These are phyloP conservation scores for Cyberlindnera nakhonratchasimensis DNA, from an alignment of 805 yeast species.

Conservation along the genomic window DNA sequence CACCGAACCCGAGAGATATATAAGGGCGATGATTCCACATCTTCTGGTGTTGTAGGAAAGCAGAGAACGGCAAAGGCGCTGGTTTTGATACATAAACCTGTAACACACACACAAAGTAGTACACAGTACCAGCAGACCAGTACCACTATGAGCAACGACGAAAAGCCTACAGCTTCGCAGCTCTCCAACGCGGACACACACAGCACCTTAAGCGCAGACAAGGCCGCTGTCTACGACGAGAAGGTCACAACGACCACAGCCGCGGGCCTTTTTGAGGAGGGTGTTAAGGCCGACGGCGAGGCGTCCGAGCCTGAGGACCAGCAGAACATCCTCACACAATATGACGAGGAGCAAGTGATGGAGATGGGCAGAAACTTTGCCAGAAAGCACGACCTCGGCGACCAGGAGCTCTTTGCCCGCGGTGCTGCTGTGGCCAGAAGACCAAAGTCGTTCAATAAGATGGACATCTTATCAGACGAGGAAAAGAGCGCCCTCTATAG, in stretches of 20 bases:
- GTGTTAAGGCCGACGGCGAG: not conserved
- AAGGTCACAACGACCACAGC: conserved; percentile 1
- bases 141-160: not conserved
- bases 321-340: conserved; percentile 50
- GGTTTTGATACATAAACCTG: too few relatives aligned
- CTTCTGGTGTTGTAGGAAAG: too few relatives aligned
- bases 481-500: conserved; percentile 49
- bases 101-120: too few relatives aligned
- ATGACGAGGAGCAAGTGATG: conserved; percentile 60
- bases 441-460: conserved; percentile 54
- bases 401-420: conserved; percentile 52
- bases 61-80: too few relatives aligned
- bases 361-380: conserved; percentile 71
- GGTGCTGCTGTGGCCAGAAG: conserved; percentile 68
- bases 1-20: too few relatives aligned
- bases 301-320: not conserved
- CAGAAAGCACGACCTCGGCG: conserved; percentile 42
- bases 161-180: conserved; percentile 1
- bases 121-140: too few relatives aligned
- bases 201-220: conserved; percentile 2
- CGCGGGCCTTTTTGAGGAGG: conserved; percentile 2
- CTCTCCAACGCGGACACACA: conserved; percentile 6
- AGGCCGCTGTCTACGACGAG: not conserved
- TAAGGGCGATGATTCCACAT: too few relatives aligned
- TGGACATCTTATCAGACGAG: conserved; percentile 51